phyloP scores from a whole-genome alignment of 371 early-diverging fungal species.

The Sporodiniella umbellata region DNA sequence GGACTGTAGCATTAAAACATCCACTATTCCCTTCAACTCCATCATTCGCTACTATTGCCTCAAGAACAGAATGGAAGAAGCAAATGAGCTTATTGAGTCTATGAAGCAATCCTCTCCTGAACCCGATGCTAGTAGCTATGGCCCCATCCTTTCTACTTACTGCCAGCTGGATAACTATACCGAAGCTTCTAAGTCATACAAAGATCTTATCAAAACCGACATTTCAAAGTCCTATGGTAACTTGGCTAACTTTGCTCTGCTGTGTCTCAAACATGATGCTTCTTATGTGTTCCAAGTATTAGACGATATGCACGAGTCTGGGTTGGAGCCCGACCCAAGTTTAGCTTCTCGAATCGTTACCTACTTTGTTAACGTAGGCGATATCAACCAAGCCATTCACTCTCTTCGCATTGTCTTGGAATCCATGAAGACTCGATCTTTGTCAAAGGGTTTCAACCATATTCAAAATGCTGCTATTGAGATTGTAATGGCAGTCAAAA shows the following conservation, averaged over 20 bases:
- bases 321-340: slow-evolving; percentile 40
- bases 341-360: slow-evolving; percentile 30
- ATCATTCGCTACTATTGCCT: slow-evolving; percentile 47
- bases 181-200: slow-evolving; percentile 29
- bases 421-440: slow-evolving; percentile 23
- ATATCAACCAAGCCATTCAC: slow-evolving; percentile 20
- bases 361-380: slow-evolving; percentile 15
- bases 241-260: slow-evolving; percentile 42
- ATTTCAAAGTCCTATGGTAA: slow-evolving; percentile 46
- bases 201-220: slow-evolving; percentile 29
- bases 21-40: slow-evolving; percentile 45
- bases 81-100: slow-evolving; percentile 25
- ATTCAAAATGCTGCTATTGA: slow-evolving; percentile 15
- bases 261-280: slow-evolving; percentile 30
- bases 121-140: slow-evolving; percentile 46
- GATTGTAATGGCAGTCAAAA: slow-evolving; percentile 4
- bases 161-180: slow-evolving; percentile 26
- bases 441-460: slow-evolving; percentile 20
- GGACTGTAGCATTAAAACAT: slow-evolving; percentile 25
- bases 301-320: slow-evolving; percentile 32
- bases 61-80: slow-evolving; percentile 22
- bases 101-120: slow-evolving; percentile 23
- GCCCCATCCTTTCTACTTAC: slow-evolving; percentile 44
- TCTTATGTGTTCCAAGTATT: slow-evolving; percentile 26
- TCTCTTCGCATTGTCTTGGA: slow-evolving; percentile 24